Evolutionary conservation across 129 eudicot species (phyloP), one percentile per base, ranked within the genome.

Genomic region (Ambrosia artemisiifolia): DNA sequence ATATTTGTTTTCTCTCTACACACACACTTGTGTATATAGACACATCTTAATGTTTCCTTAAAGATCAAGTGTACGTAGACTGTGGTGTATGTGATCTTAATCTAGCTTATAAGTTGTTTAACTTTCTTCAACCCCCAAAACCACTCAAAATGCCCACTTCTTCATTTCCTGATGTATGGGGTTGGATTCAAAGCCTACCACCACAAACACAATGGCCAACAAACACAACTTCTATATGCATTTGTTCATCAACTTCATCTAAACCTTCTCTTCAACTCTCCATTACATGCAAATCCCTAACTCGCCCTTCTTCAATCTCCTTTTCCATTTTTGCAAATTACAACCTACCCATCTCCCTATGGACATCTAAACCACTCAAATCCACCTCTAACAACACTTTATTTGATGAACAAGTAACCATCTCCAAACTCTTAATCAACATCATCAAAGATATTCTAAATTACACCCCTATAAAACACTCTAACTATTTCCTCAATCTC

Each of bases 181-280:
- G 72, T 35, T 93, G 98, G 98, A 82, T 93, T 38, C 76, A 82
- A 32, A 82, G 72, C 73, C 86, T 87, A 63, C 96, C 95, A 72
- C 91, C 95, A 38, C 61, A 71, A 51, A 30, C 70, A 8, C 84
- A 85, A 66, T 92, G 97, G 97, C 79, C 62, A 55, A 65, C 76
- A 71, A 75, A 82, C 48, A 71, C 80, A 55, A 75, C 70, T 60
- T 87, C 90, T 42, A 81, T 87, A 34, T 70, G 67, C 64, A 78
- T 93, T 32, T 86, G 82, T 79, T 87, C 91, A 73, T 85, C 90
- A 44, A 53, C 47, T 63, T 83, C 97, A 65, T 77, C 87, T 38
- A 84, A 77, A 51, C 90, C 96, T 1, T 81, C 85, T 33, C 88
- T 92, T 40, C 72, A 87, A 38, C 82, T 92, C 68, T 79, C 85